Percentiles rank a stretch among this genome's conserved stretches.
Evolutionary conservation across 192 early-diverging fungal species (phyloP).

Genomic region (Coemansia sp.): DNA sequence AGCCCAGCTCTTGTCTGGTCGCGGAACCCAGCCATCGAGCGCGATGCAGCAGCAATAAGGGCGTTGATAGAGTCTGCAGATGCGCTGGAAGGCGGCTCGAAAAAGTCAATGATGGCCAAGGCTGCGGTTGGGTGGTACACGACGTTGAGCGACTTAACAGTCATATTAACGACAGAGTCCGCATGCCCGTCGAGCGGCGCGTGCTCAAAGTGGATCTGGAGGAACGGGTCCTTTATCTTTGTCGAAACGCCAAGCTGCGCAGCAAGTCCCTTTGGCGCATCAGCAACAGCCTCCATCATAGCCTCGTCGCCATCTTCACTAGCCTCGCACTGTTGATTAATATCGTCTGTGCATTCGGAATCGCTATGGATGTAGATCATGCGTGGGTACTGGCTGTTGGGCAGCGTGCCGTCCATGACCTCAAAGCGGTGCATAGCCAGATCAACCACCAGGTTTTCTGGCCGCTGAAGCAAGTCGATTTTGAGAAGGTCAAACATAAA

Average conservation of each 20-base stretch:
- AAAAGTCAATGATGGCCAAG: slow-evolving; percentile 73
- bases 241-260: slow-evolving; percentile 1
- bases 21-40: slow-evolving; percentile 82
- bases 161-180: slow-evolving; percentile 78
- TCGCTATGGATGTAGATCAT: slow-evolving; percentile 55
- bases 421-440: slow-evolving; percentile 55
- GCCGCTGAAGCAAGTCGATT: slow-evolving; percentile 45
- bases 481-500: slow-evolving; percentile 48
- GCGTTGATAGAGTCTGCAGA: slow-evolving; percentile 71
- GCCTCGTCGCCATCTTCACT: slow-evolving; percentile 2
- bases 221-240: slow-evolving; percentile 41
- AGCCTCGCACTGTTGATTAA: neutral
- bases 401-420: slow-evolving; percentile 55
- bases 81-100: slow-evolving; percentile 75
- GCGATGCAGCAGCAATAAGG: slow-evolving; percentile 75
- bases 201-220: slow-evolving; percentile 69
- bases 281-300: slow-evolving; percentile 17
- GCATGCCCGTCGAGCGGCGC: slow-evolving; percentile 89
- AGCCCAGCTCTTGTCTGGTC: slow-evolving; percentile 87
- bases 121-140: slow-evolving; percentile 82
- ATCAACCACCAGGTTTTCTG: slow-evolving; percentile 42
- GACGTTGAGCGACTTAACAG: slow-evolving; percentile 88
- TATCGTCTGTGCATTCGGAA: neutral
- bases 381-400: slow-evolving; percentile 48
- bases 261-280: slow-evolving; percentile 21